Conservation (phyloP, 495 filamentous ascomycete species). For the Coniosporium apollinis region DNA sequence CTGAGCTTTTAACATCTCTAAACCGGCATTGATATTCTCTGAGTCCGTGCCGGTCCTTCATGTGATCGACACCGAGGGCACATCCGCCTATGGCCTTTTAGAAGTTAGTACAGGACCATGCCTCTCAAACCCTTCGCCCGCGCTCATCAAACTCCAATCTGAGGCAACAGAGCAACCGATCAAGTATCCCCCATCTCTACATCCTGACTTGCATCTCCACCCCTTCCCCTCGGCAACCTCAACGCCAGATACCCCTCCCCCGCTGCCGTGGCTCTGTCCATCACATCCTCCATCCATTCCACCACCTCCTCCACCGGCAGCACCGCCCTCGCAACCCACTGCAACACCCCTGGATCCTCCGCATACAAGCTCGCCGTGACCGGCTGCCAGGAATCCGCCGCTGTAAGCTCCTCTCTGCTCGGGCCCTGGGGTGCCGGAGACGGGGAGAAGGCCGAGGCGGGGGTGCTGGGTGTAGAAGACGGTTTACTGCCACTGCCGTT, state of each 20-base stretch:
- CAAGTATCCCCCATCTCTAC: too few species aligned
- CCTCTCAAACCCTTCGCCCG: too few species aligned
- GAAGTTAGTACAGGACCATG: too few species aligned
- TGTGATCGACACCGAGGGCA: too few species aligned
- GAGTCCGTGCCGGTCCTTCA: too few species aligned
- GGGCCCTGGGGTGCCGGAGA: constrained; percentile 22
- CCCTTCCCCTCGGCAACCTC: constrained; percentile 16
- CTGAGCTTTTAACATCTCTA: too few species aligned
- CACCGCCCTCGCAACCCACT: constrained; percentile 61
- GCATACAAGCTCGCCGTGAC: constrained; percentile 65
- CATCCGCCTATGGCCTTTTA: too few species aligned
- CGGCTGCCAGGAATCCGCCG: constrained; percentile 80
- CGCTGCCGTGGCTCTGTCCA: constrained; percentile 22
- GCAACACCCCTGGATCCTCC: constrained; percentile 43
- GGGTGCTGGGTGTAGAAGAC: too few species aligned
- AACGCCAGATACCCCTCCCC: constrained; percentile 20
- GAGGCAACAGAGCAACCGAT: too few species aligned
- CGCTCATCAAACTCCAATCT: too few species aligned
- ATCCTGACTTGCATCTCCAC: constrained; percentile 7
- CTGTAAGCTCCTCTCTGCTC: too few species aligned
- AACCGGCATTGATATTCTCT: too few species aligned
- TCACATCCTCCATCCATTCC: constrained; percentile 41
- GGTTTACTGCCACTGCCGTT: constrained; percentile 2
- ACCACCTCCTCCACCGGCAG: constrained; percentile 61
- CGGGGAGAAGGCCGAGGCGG: background rate